Base-by-base conservation (phyloP, 1,139 yeast genomes). In the Suhomyces wounanorum region DNA sequence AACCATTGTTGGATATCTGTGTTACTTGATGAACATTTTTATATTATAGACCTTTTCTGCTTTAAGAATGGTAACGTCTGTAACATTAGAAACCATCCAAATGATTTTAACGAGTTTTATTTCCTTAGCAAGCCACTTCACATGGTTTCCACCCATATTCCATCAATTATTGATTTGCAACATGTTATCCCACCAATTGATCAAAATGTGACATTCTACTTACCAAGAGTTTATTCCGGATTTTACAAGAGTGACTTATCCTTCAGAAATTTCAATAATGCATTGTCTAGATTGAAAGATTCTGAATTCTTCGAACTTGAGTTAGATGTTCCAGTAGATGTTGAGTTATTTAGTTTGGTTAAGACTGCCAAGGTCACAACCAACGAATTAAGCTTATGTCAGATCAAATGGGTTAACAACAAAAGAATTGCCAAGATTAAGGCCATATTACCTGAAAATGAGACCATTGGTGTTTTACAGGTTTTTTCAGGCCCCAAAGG, bases 1-100 rank as follows among this genome's bases (percentile, higher is more conserved):
- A 90, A 91, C 62, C 99, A 94, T 67, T 84, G 89, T 53, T 94
- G 99, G 99, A 77, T 91, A 50, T 83, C 96, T 1, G 84, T 91
- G 1, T 66, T 86, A 25, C 70, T 91, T 16, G 86, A 89, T 53
- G 85, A 84, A 18, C 89, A 86, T 60, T 91, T 94, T 82, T 75
- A 92, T 53, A 78, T 94, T 56, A 70, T 92, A 55, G 99, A 94
- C 56, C 61, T 73, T 43, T 62, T 65, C 51, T 69, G 70, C 44
- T 77, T 74, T 60, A 68, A 72, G 52, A 65, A 66, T 52, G 73
- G 73, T 1, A 56, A 66, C 9, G 61, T 73, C 18, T 73, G 79
- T 56, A 77, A 77, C 56, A 59, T 75, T 23, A 61, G 66, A 33
- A 57, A 59, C 40, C 44, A 55, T 26, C 55, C 60, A 3, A 48